Base-by-base conservation (phyloP, 2,329 filamentous ascomycete species). In the Pleoardoris graminearum region DNA sequence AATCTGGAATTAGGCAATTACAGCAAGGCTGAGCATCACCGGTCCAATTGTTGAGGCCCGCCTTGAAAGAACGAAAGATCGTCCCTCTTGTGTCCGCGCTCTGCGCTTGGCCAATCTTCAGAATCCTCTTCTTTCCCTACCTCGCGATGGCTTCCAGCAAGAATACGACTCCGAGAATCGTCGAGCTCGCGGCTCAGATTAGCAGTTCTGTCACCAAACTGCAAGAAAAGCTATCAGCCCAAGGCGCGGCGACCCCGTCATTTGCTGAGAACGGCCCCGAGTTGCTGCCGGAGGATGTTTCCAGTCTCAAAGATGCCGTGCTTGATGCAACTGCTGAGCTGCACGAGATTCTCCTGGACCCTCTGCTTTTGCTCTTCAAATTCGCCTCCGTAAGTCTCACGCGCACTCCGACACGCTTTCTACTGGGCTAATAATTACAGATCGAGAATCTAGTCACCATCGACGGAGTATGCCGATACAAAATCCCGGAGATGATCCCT, bases 281-380 rank as follows among this genome's bases (percentile, higher is more conserved):
- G 12, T 7, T 5, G 12, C 29, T 49, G 11, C 56, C 56, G 2
- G 36, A 32, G 4, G 30, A 56, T 27, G 51, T 56, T 25, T 46
- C 53, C 25, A 19, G 23, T 25, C 44, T 54, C 11, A 51, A 50
- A 36, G 53, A 59, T 54, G 29, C 50, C 3, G 38, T 56, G 1
- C 56, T 59, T 12, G 53, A 59, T 52, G 53, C 56, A 16, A 49
- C 56, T 50, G 53, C 56, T 41, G 56, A 59, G 32, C 53, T 58
- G 2, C 56, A 58, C 22, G 56, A 58, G 30, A 12, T 58, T 8
- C 56, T 58, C 29, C 50, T 55, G 23, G 56, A 55, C 23, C 56
- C 56, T 41, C 44, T 58, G 29, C 3, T 43, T 4, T 32, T 58
- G 19, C 46, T 58, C 10, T 55, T 51, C 56, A 55, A 55, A 17